These are phyloP conservation scores for Diutina ranongensis DNA, from an alignment of 1,139 yeast genomes.

Conservation along the genomic window DNA sequence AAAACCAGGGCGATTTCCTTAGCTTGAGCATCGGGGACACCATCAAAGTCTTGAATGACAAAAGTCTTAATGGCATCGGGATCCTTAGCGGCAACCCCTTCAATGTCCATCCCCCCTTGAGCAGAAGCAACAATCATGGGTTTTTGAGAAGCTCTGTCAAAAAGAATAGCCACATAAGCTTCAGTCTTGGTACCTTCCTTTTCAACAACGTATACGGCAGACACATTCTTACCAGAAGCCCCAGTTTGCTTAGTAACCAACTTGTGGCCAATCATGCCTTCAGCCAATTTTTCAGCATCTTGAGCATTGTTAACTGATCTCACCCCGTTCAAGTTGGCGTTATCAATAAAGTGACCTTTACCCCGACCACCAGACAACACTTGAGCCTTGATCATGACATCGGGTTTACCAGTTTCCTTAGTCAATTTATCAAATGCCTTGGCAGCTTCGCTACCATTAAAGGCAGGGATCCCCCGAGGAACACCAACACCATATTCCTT, in stretches of 20 bases:
- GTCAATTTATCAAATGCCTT: conserved; percentile 53
- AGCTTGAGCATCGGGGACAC: conserved; percentile 75
- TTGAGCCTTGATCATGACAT: conserved; percentile 93
- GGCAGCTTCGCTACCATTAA: conserved; percentile 81
- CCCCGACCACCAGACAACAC: conserved; percentile 99
- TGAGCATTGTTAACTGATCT: conserved; percentile 76
- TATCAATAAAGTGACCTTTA: conserved; percentile 84
- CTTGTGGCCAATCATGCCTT: conserved; percentile 84
- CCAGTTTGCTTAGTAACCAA: conserved; percentile 98
- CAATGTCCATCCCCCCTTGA: conserved; percentile 99
- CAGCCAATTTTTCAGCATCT: conserved; percentile 80
- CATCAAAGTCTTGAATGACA: conserved; percentile 64
- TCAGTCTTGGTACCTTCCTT: conserved; percentile 90
- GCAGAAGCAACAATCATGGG: conserved; percentile 94
- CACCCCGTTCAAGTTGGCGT: conserved; percentile 95
- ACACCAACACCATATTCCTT: conserved; percentile 78
- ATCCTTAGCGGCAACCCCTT: conserved; percentile 88
- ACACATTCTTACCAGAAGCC: conserved; percentile 91
- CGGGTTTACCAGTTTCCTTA: conserved; percentile 39
- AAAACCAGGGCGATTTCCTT: conserved; percentile 63
- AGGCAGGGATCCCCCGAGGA: conserved; percentile 87
- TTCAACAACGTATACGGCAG: conserved; percentile 93
- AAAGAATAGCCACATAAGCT: conserved; percentile 87
- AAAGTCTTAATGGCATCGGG: conserved; percentile 91
- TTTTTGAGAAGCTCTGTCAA: conserved; percentile 86